Evolutionary conservation across 192 early-diverging fungal species (phyloP).

Genomic region (Rhizoclosmatium sp.): DNA sequence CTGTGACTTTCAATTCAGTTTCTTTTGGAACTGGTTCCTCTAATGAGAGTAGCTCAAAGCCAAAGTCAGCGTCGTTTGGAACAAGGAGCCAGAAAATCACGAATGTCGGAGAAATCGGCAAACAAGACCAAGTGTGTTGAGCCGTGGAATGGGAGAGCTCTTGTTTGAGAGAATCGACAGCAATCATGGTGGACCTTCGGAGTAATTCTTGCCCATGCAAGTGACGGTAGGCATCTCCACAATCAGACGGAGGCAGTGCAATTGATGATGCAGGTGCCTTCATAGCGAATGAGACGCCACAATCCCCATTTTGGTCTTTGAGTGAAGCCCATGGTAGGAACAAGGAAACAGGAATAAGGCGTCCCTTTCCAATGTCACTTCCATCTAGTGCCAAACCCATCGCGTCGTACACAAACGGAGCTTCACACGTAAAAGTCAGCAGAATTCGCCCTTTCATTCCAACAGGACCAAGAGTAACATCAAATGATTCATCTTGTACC

Average conservation of each 20-base stretch:
- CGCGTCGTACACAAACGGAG: constrained; percentile 11
- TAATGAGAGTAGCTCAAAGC: constrained; percentile 6
- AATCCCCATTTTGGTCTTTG: constrained; percentile 1
- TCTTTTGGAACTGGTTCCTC: constrained; percentile 3
- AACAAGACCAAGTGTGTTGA: neutral
- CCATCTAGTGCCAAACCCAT: constrained; percentile 19
- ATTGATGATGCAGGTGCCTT: neutral
- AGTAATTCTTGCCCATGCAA: constrained; percentile 1
- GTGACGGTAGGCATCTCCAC: neutral
- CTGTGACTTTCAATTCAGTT: neutral
- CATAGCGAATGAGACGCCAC: constrained; percentile 6
- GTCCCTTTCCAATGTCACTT: constrained; percentile 17
- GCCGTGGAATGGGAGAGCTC: neutral
- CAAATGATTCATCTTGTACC: constrained; percentile 19
- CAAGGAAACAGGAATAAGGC: constrained; percentile 6
- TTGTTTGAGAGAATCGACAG: constrained; percentile 14
- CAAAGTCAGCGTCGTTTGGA: constrained; percentile 19
- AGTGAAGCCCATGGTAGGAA: constrained; percentile 20
- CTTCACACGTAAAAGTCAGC: constrained; percentile 10
- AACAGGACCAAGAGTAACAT: constrained; percentile 22
- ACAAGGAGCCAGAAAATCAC: neutral
- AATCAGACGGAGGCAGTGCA: neutral
- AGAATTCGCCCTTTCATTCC: constrained; percentile 15
- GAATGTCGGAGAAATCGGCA: constrained; percentile 5
- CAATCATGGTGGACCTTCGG: constrained; percentile 10